Conservation (phyloP, 345 rosid species). For the Crucihimalaya himalaica region DNA sequence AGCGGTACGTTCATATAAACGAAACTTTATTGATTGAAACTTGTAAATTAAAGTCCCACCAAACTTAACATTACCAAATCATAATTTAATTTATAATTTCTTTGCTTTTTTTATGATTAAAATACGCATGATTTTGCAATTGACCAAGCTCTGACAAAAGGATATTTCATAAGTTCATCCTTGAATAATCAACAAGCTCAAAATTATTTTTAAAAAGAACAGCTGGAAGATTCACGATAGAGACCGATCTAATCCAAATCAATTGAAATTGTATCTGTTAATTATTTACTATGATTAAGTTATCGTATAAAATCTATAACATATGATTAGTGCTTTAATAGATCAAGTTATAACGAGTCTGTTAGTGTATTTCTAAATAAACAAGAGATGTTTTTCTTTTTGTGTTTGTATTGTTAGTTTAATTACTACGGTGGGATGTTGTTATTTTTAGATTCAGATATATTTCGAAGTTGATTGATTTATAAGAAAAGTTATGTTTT, state of each 20-base stretch:
- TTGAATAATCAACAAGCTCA: slow-evolving; percentile 3
- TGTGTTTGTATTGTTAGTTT: background rate
- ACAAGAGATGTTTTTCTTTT: background rate
- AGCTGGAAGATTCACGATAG: too few relatives aligned
- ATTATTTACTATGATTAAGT: too few relatives aligned
- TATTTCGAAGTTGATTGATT: background rate
- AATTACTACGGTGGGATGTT: background rate
- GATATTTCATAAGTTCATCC: background rate
- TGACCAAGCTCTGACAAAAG: background rate
- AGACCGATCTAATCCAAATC: too few relatives aligned
- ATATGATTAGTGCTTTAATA: background rate
- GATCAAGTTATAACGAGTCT: background rate
- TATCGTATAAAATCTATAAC: background rate
- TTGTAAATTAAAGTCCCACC: slow-evolving; percentile 35
- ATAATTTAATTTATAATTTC: background rate
- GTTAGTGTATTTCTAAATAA: too few relatives aligned
- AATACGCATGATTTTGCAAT: background rate
- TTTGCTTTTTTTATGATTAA: background rate
- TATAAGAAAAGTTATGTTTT: background rate
- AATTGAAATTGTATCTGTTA: too few relatives aligned
- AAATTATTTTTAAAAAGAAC: too few relatives aligned
- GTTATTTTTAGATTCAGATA: background rate
- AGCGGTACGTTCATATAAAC: slow-evolving; percentile 27
- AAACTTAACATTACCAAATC: slow-evolving; percentile 1
- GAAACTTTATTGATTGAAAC: slow-evolving; percentile 29